Percentiles rank a stretch among this genome's conserved stretches.
These are phyloP conservation scores for Echium plantagineum DNA, from an alignment of 257 asterid species.

Conservation along the genomic window DNA sequence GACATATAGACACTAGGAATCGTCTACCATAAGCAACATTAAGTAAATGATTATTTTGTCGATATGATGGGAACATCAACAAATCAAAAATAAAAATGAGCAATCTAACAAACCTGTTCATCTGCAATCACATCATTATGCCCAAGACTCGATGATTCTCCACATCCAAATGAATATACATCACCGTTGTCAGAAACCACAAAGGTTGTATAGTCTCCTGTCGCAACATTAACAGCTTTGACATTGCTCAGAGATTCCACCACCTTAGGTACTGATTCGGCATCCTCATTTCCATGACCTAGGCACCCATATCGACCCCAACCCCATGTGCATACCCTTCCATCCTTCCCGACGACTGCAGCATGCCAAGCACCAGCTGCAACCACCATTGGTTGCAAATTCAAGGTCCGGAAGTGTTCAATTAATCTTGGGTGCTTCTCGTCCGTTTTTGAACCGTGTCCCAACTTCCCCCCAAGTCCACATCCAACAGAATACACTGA, in stretches of 20 bases:
- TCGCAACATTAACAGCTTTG: conserved; percentile 83
- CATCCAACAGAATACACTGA: conserved; percentile 98
- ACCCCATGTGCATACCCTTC: conserved; percentile 99
- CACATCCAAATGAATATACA: conserved; percentile 95
- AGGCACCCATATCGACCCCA: conserved; percentile 99
- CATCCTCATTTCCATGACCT: conserved; percentile 95
- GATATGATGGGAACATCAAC: neutral
- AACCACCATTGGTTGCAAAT: conserved; percentile 80
- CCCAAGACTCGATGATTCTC: conserved; percentile 94
- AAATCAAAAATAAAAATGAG: neutral
- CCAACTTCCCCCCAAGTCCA: conserved; percentile 98
- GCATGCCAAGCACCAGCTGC: conserved; percentile 99
- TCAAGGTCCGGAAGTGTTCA: conserved; percentile 57
- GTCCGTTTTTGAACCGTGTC: conserved; percentile 75
- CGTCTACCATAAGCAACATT: too few species aligned
- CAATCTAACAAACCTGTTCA: conserved; percentile 56
- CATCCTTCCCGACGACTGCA: conserved; percentile 94
- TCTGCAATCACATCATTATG: conserved; percentile 52
- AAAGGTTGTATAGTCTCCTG: conserved; percentile 93
- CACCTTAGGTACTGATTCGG: conserved; percentile 81
- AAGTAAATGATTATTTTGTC: neutral
- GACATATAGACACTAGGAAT: too few species aligned
- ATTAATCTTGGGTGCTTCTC: conserved; percentile 87
- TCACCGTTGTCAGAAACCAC: conserved; percentile 80
- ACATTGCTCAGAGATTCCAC: conserved; percentile 68